These are phyloP conservation scores for Blastomyces emzantsi DNA, from an alignment of 2,329 filamentous ascomycete genomes.

Conservation along the genomic window DNA sequence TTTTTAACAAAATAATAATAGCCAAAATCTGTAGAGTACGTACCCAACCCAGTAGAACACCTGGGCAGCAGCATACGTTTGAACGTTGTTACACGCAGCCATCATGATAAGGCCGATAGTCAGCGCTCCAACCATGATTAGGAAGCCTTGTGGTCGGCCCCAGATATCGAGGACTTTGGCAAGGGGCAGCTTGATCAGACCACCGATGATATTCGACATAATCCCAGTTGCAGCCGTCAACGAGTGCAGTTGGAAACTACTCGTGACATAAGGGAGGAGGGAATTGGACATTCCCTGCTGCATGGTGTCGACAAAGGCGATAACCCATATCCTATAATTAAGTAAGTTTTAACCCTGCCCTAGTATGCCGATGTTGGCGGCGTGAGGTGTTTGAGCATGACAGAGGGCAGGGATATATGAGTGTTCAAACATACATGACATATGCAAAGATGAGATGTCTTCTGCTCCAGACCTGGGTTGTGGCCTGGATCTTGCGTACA, in stretches of 20 bases:
- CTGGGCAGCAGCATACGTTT: slow-evolving; percentile 53
- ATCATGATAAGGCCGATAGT: slow-evolving; percentile 50
- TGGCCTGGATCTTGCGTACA: slow-evolving; percentile 36
- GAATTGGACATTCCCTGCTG: slow-evolving; percentile 27
- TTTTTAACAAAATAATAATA: background rate
- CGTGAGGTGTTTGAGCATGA: background rate
- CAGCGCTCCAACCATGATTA: slow-evolving; percentile 37
- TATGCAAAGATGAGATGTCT: slow-evolving; percentile 30
- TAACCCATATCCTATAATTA: slow-evolving; percentile 28
- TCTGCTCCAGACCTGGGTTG: slow-evolving; percentile 33
- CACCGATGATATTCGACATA: slow-evolving; percentile 47
- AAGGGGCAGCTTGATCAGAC: slow-evolving; percentile 47
- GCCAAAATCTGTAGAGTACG: background rate
- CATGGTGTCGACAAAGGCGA: slow-evolving; percentile 31
- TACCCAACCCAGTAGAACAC: slow-evolving; percentile 52
- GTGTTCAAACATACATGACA: slow-evolving; percentile 16
- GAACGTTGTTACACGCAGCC: slow-evolving; percentile 51
- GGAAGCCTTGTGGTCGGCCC: slow-evolving; percentile 49
- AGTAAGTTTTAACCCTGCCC: background rate
- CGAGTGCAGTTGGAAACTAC: slow-evolving; percentile 43
- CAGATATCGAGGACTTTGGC: slow-evolving; percentile 55
- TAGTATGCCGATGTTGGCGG: background rate
- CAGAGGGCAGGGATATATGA: background rate
- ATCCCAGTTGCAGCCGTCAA: slow-evolving; percentile 45
- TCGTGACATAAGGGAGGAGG: slow-evolving; percentile 43